Evolutionary conservation across 2,329 filamentous ascomycete species (phyloP), one percentile per base, ranked within the genome.

Genomic region (Beauveria medogensis): DNA sequence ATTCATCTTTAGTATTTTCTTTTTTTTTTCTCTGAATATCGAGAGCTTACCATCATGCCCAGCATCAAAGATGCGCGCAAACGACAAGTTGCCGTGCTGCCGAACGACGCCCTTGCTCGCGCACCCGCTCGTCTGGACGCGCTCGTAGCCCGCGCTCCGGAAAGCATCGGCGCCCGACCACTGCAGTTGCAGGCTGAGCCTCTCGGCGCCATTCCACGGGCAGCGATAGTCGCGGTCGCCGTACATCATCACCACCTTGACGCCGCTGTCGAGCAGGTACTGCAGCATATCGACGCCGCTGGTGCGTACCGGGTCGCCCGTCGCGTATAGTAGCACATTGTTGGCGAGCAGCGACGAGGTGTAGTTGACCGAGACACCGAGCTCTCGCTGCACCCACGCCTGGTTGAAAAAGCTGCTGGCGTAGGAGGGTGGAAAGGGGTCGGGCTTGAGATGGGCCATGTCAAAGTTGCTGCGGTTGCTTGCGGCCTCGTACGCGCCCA

Each of bases 41-140:
- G 16, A 24, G 0, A 28, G 20, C 55, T 50, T 7, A 82, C 80
- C 0, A 83, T 83, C 78, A 65, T 88, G 85, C 0, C 86, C 85
- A 3, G 84, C 77, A 64, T 87, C 80, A 67, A 85, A 87, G 12
- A 88, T 78, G 2, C 85, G 77, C 18, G 81, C 82, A 70, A 88
- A 88, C 3, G 80, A 84, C 55, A 88, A 79, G 65, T 90, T 90
- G 2, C 87, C 89, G 67, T 84, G 87, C 70, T 93, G 88, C 4
- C 89, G 81, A 0, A 90, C 88, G 57, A 84, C 81, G n/a, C 89
- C 90, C 37, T 82, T 88, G 67, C 83, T 81, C 72, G 86, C 86
- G 5, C 80, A 77, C 8, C 77, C 78, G 66, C 90, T 88, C 18
- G 88, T 84, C 8, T 83, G 73, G 62, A 93, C 83, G 9, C 85